Evolutionary conservation across 805 yeast genomes (phyloP).

Genomic region (Monosporozyma siamensis): DNA sequence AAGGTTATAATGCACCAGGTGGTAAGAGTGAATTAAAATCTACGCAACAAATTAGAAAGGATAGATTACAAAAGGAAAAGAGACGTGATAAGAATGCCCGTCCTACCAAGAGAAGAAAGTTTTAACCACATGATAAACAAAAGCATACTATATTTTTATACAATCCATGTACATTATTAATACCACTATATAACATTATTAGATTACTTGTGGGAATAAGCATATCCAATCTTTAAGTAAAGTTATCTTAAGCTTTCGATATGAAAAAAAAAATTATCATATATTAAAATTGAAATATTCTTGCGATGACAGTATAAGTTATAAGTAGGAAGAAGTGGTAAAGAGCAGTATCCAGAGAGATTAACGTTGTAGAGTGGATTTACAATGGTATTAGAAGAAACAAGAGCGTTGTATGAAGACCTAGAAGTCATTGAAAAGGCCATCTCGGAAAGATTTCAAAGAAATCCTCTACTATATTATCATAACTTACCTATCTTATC

Average conservation of each 20-base stretch:
- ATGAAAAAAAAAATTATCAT: too few relatives aligned
- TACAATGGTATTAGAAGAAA: slow-evolving; percentile 24
- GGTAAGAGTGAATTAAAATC: slow-evolving; percentile 47
- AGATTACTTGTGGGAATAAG: too few relatives aligned
- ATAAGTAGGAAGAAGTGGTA: not conserved
- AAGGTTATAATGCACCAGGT: slow-evolving; percentile 45
- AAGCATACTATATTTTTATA: not conserved
- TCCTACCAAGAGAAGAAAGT: slow-evolving; percentile 35
- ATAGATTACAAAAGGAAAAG: slow-evolving; percentile 59
- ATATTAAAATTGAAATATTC: too few relatives aligned
- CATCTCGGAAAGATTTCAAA: slow-evolving; percentile 47
- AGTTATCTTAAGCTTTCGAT: too few relatives aligned
- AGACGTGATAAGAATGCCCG: slow-evolving; percentile 79
- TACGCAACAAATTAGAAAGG: slow-evolving; percentile 70
- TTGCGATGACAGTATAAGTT: too few relatives aligned
- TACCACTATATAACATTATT: not conserved
- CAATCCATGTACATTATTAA: not conserved
- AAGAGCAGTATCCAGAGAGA: not conserved
- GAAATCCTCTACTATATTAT: slow-evolving; percentile 50
- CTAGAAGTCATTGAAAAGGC: slow-evolving; percentile 64
- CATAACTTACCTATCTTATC: slow-evolving; percentile 14
- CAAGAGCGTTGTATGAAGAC: slow-evolving; percentile 44
- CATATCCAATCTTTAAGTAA: too few relatives aligned
- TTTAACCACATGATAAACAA: slow-evolving; percentile 5
- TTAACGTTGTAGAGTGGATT: not conserved